Conservation (phyloP, 768 basidiomycete species). For the Scleroderma bovista region DNA sequence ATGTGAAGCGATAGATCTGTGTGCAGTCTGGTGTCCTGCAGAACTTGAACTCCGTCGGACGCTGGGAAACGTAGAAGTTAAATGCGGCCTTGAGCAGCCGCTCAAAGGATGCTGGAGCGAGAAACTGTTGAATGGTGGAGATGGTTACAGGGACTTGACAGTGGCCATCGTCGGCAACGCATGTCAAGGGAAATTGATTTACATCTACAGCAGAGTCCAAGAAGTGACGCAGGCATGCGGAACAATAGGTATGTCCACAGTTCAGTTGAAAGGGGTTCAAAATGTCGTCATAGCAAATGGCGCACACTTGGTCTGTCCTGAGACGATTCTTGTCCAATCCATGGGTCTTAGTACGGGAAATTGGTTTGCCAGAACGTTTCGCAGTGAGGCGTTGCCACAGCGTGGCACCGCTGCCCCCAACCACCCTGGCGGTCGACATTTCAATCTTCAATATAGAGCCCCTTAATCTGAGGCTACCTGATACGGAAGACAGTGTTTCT, state of each 20-base stretch:
- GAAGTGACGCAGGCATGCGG: constrained; percentile 52
- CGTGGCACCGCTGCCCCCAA: neutral
- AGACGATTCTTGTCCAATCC: neutral
- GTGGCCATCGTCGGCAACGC: constrained; percentile 58
- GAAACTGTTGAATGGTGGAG: constrained; percentile 41
- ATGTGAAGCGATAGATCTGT: constrained; percentile 59
- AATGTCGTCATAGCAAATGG: constrained; percentile 46
- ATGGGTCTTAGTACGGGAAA: too few species aligned
- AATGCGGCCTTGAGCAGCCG: constrained; percentile 53
- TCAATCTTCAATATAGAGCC: constrained; percentile 11
- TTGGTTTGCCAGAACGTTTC: neutral
- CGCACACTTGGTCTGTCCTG: constrained; percentile 31
- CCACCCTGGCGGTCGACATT: neutral
- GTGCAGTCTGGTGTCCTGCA: constrained; percentile 78
- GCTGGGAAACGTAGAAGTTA: constrained; percentile 49
- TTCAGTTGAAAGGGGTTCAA: constrained; percentile 42
- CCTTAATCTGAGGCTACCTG: constrained; percentile 47
- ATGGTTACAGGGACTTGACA: constrained; percentile 56
- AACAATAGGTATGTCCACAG: constrained; percentile 69
- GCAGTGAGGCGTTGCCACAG: neutral
- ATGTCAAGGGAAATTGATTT: constrained; percentile 59
- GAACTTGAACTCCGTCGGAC: constrained; percentile 57
- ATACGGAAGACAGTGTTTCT: constrained; percentile 33
- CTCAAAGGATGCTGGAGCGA: constrained; percentile 49
- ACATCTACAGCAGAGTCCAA: constrained; percentile 50